Conservation (phyloP, 225 moss, liverwort and hornwort genomes). For the Pseudisothecium myosuroides region DNA sequence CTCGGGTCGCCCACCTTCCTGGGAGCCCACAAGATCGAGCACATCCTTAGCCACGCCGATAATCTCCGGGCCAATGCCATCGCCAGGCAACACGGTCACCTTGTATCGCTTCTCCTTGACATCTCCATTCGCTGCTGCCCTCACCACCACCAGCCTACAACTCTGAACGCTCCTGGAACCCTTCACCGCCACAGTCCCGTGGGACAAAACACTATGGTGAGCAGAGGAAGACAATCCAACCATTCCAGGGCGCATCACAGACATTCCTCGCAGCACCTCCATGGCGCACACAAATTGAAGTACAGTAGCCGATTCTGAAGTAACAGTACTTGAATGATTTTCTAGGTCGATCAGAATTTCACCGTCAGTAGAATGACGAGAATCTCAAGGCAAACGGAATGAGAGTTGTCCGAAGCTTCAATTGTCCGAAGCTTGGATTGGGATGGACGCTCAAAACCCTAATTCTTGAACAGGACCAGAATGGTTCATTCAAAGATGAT, state of each 20-base stretch:
- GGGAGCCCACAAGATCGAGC: conserved; percentile 55
- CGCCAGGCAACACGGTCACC: conserved; percentile 76
- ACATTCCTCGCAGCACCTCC: conserved; percentile 18
- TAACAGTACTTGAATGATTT: neutral
- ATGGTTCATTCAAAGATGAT: neutral
- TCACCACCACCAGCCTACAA: neutral
- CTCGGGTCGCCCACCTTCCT: conserved; percentile 21
- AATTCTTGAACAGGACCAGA: neutral
- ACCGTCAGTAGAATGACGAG: neutral
- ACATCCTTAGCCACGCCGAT: conserved; percentile 76
- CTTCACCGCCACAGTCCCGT: neutral
- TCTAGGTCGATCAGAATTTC: too few relatives aligned
- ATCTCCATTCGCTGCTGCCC: conserved; percentile 9
- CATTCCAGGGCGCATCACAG: neutral
- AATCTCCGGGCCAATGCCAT: conserved; percentile 95
- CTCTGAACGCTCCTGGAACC: neutral
- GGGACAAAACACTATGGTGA: neutral
- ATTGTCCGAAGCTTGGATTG: neutral
- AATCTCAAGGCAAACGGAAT: neutral
- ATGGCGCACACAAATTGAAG: neutral
- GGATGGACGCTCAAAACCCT: neutral
- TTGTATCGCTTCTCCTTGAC: conserved; percentile 31
- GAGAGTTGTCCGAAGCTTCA: too few relatives aligned
- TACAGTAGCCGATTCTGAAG: neutral
- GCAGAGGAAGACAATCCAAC: neutral